Evolutionary conservation across 495 filamentous ascomycete genomes (phyloP).

Genomic region (Viridothelium virens): DNA sequence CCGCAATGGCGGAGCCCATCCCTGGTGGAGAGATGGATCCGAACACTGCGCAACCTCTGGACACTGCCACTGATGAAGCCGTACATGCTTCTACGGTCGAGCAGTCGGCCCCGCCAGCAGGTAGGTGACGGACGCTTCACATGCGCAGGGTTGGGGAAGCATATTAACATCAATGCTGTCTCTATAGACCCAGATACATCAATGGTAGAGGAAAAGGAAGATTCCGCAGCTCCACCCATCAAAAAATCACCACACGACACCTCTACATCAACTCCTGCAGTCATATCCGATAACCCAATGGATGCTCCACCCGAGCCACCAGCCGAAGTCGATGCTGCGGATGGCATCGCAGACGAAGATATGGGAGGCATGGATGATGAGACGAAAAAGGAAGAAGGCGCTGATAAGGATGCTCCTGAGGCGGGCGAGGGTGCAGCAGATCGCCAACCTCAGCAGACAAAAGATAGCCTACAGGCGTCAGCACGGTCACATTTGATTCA

Average conservation of each 20-base stretch:
- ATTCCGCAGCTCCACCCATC: slow-evolving; percentile 38
- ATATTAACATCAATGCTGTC: neutral
- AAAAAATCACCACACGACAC: slow-evolving; percentile 44
- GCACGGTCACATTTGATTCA: slow-evolving; percentile 84
- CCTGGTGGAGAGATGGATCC: slow-evolving; percentile 6
- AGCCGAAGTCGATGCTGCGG: slow-evolving; percentile 54
- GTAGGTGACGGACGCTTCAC: neutral
- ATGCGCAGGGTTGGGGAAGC: no score
- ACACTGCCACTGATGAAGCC: neutral
- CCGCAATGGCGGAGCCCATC: neutral
- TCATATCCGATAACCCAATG: slow-evolving; percentile 67
- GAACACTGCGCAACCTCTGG: neutral
- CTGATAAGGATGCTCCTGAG: slow-evolving; percentile 36
- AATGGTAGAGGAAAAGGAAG: slow-evolving; percentile 37
- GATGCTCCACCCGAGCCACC: slow-evolving; percentile 75
- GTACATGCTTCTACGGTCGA: neutral
- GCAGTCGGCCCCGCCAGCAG: neutral
- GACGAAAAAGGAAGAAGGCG: slow-evolving; percentile 50
- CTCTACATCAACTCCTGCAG: slow-evolving; percentile 42
- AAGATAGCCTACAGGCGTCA: slow-evolving; percentile 35
- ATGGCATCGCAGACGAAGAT: slow-evolving; percentile 68
- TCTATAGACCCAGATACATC: slow-evolving; percentile 18
- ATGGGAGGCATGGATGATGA: slow-evolving; percentile 67
- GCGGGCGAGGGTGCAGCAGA: slow-evolving; percentile 22
- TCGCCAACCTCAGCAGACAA: slow-evolving; percentile 22